phyloP scores from a whole-genome alignment of 2,329 filamentous ascomycete genomes.

The Pyrenochaeta sp. region DNA sequence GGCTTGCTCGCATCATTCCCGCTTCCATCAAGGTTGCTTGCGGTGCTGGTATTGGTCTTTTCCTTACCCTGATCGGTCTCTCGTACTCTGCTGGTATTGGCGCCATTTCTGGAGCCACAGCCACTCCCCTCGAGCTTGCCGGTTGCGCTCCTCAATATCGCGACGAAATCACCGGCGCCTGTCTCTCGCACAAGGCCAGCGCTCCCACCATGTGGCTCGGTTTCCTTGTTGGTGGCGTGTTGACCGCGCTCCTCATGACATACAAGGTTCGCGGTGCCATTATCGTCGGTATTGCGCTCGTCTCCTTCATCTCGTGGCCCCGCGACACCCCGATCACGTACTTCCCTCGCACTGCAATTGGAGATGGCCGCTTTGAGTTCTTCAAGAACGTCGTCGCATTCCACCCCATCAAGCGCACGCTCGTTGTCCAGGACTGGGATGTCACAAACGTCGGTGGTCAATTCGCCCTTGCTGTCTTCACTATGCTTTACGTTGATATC shows the following conservation, averaged over 20 bases:
- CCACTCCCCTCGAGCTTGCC: constrained; percentile 77
- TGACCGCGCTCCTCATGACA: constrained; percentile 82
- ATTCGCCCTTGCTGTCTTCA: constrained; percentile 84
- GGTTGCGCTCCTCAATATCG: constrained; percentile 70
- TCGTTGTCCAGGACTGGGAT: constrained; percentile 78
- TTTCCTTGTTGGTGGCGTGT: constrained; percentile 83
- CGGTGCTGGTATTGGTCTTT: constrained; percentile 89
- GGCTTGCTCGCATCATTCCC: constrained; percentile 71
- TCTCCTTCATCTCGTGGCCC: constrained; percentile 89
- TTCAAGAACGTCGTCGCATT: constrained; percentile 89
- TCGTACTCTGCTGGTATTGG: constrained; percentile 87
- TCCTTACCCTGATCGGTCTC: constrained; percentile 78
- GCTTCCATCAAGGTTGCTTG: constrained; percentile 88
- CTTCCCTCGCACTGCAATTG: constrained; percentile 76
- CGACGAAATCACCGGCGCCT: constrained; percentile 58
- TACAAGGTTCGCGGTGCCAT: constrained; percentile 88
- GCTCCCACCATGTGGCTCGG: constrained; percentile 86
- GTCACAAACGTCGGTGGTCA: constrained; percentile 73
- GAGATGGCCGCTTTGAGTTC: constrained; percentile 78
- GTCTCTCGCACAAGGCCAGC: constrained; percentile 77
- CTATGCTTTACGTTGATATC: constrained; percentile 90
- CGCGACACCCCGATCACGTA: constrained; percentile 78
- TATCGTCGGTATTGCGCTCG: constrained; percentile 81
- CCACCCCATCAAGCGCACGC: constrained; percentile 74
- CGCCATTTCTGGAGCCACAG: constrained; percentile 70